phyloP scores from a whole-genome alignment of 2,329 filamentous ascomycete genomes.

The Colletotrichum scovillei region DNA sequence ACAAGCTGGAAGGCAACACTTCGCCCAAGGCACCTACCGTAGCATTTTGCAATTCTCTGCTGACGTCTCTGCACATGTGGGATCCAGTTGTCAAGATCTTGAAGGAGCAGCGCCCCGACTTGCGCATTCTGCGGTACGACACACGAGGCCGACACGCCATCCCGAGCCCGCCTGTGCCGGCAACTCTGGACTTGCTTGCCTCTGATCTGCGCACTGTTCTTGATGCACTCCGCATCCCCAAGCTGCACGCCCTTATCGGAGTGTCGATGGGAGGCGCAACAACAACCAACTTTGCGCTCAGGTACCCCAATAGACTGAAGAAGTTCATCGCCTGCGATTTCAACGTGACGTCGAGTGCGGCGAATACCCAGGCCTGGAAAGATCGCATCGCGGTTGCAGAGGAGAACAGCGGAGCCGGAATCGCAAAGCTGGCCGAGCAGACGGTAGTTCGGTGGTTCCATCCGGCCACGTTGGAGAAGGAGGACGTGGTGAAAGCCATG shows the following conservation, averaged over 20 bases:
- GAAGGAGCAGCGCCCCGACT: slow-evolving; percentile 67
- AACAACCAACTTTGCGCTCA: slow-evolving; percentile 77
- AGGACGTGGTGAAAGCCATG: slow-evolving; percentile 64
- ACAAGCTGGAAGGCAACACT: slow-evolving; percentile 79
- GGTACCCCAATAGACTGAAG: slow-evolving; percentile 67
- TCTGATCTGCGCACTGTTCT: slow-evolving; percentile 76
- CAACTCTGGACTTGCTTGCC: slow-evolving; percentile 74
- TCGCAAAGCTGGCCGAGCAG: slow-evolving; percentile 72
- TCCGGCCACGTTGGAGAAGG: slow-evolving; percentile 58
- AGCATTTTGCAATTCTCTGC: slow-evolving; percentile 82
- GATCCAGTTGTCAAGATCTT: slow-evolving; percentile 77
- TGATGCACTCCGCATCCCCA: slow-evolving; percentile 74
- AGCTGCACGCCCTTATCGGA: slow-evolving; percentile 76
- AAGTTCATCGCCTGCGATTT: slow-evolving; percentile 83
- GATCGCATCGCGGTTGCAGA: slow-evolving; percentile 79
- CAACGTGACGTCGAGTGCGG: slow-evolving; percentile 76
- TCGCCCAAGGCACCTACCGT: slow-evolving; percentile 76
- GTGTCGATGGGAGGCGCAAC: slow-evolving; percentile 87
- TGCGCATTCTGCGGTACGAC: slow-evolving; percentile 82
- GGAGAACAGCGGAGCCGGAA: slow-evolving; percentile 65
- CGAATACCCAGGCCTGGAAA: slow-evolving; percentile 83
- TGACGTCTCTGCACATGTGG: slow-evolving; percentile 86
- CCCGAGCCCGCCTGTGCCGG: slow-evolving; percentile 59
- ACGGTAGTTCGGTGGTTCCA: slow-evolving; percentile 88
- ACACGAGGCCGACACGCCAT: slow-evolving; percentile 73